A percentile compares a stretch with the other conserved stretches of the same genome.
phyloP scores from a whole-genome alignment of 306 rosid species.

The Dicorynia guianensis region DNA sequence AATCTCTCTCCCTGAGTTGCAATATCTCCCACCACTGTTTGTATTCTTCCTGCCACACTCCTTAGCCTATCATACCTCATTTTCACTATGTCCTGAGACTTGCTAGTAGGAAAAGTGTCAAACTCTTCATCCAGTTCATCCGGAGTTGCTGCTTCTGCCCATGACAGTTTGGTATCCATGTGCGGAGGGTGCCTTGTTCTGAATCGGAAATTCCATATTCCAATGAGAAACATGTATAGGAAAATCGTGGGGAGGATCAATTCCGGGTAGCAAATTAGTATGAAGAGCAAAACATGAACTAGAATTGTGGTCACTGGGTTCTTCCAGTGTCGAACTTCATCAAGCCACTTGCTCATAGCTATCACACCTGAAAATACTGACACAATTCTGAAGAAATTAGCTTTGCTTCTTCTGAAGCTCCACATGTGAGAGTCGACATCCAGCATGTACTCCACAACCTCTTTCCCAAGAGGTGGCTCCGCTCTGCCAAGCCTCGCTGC shows the following conservation, averaged over 20 bases:
- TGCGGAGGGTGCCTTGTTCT: slow-evolving; percentile 61
- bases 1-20: slow-evolving; percentile 77
- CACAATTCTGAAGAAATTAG: slow-evolving; percentile 66
- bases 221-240: slow-evolving; percentile 71
- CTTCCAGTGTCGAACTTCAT: slow-evolving; percentile 65
- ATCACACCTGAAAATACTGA: slow-evolving; percentile 57
- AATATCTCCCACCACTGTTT: slow-evolving; percentile 69
- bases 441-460: slow-evolving; percentile 73
- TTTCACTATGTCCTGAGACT: slow-evolving; percentile 50
- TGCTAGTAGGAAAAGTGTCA: slow-evolving; percentile 63
- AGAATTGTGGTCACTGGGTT: slow-evolving; percentile 59
- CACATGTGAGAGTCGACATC: slow-evolving; percentile 80
- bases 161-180: slow-evolving; percentile 70
- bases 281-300: slow-evolving; percentile 60
- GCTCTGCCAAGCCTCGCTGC: slow-evolving; percentile 70
- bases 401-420: slow-evolving; percentile 79
- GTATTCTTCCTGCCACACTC: slow-evolving; percentile 73
- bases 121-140: slow-evolving; percentile 76
- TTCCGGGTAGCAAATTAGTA: slow-evolving; percentile 65
- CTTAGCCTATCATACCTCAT: slow-evolving; percentile 72
- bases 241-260: slow-evolving; percentile 66
- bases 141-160: slow-evolving; percentile 67
- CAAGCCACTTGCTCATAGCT: slow-evolving; percentile 64
- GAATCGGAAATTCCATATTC: slow-evolving; percentile 62
- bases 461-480: slow-evolving; percentile 65